Evolutionary conservation across 2,329 filamentous ascomycete genomes (phyloP), one percentile per base, ranked within the genome.

Genomic region (Hypoxylon sp.): DNA sequence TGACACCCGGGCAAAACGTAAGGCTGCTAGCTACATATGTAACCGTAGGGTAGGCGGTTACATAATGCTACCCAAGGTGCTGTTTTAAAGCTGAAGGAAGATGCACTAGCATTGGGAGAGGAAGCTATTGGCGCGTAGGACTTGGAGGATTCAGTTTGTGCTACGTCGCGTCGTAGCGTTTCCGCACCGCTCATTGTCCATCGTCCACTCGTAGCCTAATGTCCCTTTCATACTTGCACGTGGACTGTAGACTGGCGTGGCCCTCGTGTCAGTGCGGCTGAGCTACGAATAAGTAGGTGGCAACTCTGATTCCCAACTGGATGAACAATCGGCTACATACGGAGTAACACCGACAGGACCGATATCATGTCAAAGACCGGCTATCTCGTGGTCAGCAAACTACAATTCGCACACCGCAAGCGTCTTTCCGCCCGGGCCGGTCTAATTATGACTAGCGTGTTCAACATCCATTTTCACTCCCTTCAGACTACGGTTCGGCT

Each of bases 121-220:
- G 48, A 53, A 57, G 47, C 43, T 47, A 25, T 8, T 39, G 50
- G 55, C 34, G 29, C 34, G 47, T 47, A 61, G 47, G 58, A 57
- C 51, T 37, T 54, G 66, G 23, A 69, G 66, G 63, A 69, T 66
- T 63, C 52, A 69, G 43, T 32, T 50, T 62, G 63, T 69, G 57
- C 53, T 34, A 67, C 63, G 50, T 67, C 56, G 57, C 50, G 57
- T 67, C 21, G 53, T 29, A 67, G 41, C 29, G 47, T 37, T 50
- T 34, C 63, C 54, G 54, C 51, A 55, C 32, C 52, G n/a, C 55
- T 66, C 54, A 50, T 63, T 52, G 55, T 64, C 23, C 39, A 16
- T 7, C 30, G 37, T 43, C 29, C 27, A 58, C 21, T 53, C 19
- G 52, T 52, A 39, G 41, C 32, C 53, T 43, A 30, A 59, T 14